Conservation (phyloP, 345 rosid genomes). For the Jatropha curcas region DNA sequence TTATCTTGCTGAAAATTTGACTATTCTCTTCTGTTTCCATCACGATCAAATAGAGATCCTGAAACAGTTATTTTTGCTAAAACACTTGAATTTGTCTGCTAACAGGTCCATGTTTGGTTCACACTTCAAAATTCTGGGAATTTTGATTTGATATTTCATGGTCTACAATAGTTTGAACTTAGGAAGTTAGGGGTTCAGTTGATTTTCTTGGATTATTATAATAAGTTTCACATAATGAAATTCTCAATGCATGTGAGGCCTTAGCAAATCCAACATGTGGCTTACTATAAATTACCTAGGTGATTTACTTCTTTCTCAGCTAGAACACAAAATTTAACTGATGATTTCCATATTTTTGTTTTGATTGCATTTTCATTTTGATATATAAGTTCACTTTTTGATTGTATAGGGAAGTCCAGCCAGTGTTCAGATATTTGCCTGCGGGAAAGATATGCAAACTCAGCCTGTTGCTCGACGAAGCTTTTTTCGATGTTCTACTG, state of each 20-base stretch:
- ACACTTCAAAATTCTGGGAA: neutral
- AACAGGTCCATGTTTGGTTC: neutral
- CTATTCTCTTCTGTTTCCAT: neutral
- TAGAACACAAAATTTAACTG: neutral
- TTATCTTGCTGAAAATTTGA: neutral
- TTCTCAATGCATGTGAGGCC: no score
- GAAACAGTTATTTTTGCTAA: neutral
- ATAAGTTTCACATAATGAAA: neutral
- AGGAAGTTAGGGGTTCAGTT: neutral
- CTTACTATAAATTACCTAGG: neutral
- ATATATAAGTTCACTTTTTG: neutral
- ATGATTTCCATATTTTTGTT: neutral
- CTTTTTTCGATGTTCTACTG: constrained; percentile 85
- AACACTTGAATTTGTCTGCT: neutral
- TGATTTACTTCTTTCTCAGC: neutral
- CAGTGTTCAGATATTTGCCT: constrained; percentile 85
- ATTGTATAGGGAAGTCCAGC: constrained; percentile 78
- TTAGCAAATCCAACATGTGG: neutral
- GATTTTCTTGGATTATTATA: neutral
- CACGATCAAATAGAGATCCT: neutral
- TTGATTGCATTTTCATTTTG: neutral
- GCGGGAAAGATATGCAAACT: constrained; percentile 59
- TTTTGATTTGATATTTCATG: neutral
- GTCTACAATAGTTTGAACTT: neutral
- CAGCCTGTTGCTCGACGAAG: constrained; percentile 78